Evolutionary conservation across 192 early-diverging fungal species (phyloP).

Genomic region (Gryganskiella cystojenkinii): DNA sequence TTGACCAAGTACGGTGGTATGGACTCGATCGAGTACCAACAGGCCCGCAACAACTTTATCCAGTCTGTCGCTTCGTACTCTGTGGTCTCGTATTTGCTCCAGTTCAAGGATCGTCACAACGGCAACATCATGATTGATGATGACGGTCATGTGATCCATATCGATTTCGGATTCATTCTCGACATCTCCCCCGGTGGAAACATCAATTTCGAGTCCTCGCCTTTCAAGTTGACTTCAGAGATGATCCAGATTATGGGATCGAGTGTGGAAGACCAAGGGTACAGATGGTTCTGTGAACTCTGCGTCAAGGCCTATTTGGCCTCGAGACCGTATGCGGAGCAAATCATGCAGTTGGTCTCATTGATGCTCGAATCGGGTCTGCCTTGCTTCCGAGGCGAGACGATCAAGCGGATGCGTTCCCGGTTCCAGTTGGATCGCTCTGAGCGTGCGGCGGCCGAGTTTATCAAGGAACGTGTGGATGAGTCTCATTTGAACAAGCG

Average conservation of each 20-base stretch:
- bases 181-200: slow-evolving; percentile 97
- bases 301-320: slow-evolving; percentile 94
- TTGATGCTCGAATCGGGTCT: slow-evolving; percentile 96
- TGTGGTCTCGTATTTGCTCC: slow-evolving; percentile 91
- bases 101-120: slow-evolving; percentile 99
- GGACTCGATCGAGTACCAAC: slow-evolving; percentile 89
- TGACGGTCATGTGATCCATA: slow-evolving; percentile 96
- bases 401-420: slow-evolving; percentile 82
- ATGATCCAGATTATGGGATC: slow-evolving; percentile 99
- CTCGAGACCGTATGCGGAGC: slow-evolving; percentile 88
- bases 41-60: slow-evolving; percentile 88
- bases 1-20: slow-evolving; percentile 86
- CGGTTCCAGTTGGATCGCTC: slow-evolving; percentile 92
- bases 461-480: slow-evolving; percentile 90
- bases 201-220: slow-evolving; percentile 94
- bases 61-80: slow-evolving; percentile 96
- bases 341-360: slow-evolving; percentile 87
- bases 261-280: slow-evolving; percentile 78
- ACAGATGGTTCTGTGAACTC: slow-evolving; percentile 89
- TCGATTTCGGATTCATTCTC: slow-evolving; percentile 99
- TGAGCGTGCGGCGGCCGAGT: slow-evolving; percentile 94
- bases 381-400: slow-evolving; percentile 98
- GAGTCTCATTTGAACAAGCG: slow-evolving; percentile 94
- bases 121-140: slow-evolving; percentile 99
- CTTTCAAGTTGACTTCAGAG: slow-evolving; percentile 98